A percentile compares a stretch with the other conserved stretches of the same genome.
These are phyloP conservation scores for Monosporascus sp. DNA, from an alignment of 2,329 filamentous ascomycete genomes.

Conservation along the genomic window DNA sequence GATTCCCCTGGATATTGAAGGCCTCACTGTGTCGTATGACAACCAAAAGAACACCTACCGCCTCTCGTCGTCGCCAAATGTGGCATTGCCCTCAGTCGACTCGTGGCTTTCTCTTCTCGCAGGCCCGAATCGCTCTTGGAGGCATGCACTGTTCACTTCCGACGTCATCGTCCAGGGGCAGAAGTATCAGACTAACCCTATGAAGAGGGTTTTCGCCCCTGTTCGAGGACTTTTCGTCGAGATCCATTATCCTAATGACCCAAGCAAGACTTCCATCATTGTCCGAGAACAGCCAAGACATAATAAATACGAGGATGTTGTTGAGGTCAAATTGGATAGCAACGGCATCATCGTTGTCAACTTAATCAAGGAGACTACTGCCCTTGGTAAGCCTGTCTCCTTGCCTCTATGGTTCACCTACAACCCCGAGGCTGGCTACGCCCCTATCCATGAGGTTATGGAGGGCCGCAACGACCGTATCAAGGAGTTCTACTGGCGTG, in stretches of 20 bases:
- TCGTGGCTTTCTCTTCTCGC: slow-evolving; percentile 86
- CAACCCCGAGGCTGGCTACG: slow-evolving; percentile 91
- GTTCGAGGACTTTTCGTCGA: slow-evolving; percentile 85
- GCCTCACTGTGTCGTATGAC: slow-evolving; percentile 78
- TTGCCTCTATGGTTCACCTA: slow-evolving; percentile 87
- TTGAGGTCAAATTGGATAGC: slow-evolving; percentile 73
- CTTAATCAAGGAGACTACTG: slow-evolving; percentile 90
- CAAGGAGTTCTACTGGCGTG: slow-evolving; percentile 98
- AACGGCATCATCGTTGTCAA: slow-evolving; percentile 80
- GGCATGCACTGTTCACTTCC: slow-evolving; percentile 87
- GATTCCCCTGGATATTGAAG: slow-evolving; percentile 74
- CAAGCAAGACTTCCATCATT: slow-evolving; percentile 75
- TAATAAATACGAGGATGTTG: slow-evolving; percentile 81
- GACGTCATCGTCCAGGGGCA: slow-evolving; percentile 94
- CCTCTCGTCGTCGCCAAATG: slow-evolving; percentile 69
- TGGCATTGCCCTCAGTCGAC: slow-evolving; percentile 71
- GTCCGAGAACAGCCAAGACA: slow-evolving; percentile 84
- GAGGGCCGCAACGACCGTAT: slow-evolving; percentile 92
- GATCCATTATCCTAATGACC: slow-evolving; percentile 75
- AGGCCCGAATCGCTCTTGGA: slow-evolving; percentile 82
- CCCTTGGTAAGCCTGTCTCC: slow-evolving; percentile 74
- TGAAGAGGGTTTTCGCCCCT: slow-evolving; percentile 86
- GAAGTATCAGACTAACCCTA: slow-evolving; percentile 95
- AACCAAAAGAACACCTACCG: slow-evolving; percentile 77
- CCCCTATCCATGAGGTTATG: slow-evolving; percentile 98